Conservation (phyloP, 345 rosid species). For the Moringa oleifera region DNA sequence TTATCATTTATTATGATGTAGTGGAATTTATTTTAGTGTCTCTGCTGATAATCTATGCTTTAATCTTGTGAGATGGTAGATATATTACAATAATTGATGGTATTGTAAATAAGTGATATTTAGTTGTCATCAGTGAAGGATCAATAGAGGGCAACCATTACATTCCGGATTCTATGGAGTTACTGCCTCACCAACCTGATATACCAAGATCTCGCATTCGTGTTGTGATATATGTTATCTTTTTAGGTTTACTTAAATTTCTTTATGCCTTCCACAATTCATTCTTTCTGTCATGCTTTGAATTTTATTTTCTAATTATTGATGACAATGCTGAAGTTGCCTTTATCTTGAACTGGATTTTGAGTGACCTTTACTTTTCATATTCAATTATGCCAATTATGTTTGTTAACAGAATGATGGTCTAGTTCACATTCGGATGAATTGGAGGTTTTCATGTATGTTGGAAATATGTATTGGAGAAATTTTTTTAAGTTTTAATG, state of each 20-base stretch:
- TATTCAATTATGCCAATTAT: neutral
- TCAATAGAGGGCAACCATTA: constrained; percentile 76
- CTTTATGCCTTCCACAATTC: too few relatives aligned
- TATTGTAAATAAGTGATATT: constrained; percentile 56
- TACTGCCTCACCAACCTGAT: constrained; percentile 73
- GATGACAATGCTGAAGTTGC: neutral
- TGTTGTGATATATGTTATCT: constrained; percentile 57
- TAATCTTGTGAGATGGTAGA: constrained; percentile 32
- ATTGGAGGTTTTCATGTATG: too few relatives aligned
- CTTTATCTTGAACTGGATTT: neutral
- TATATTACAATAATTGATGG: constrained; percentile 76
- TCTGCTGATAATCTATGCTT: neutral
- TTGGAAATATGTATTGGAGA: too few relatives aligned
- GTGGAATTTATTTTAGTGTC: too few relatives aligned
- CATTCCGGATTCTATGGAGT: constrained; percentile 87
- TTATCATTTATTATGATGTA: neutral
- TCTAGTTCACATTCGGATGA: too few relatives aligned
- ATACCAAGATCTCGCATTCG: constrained; percentile 65
- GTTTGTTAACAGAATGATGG: too few relatives aligned
- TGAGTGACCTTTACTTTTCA: neutral
- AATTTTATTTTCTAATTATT: too few relatives aligned
- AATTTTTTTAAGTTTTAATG: neutral
- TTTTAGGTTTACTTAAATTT: neutral
- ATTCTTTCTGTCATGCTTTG: neutral
- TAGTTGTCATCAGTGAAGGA: constrained; percentile 66